A percentile compares a stretch with the other conserved stretches of the same genome.
Conservation (phyloP, 2,329 filamentous ascomycete genomes). For the Ceratocystis destructans region DNA sequence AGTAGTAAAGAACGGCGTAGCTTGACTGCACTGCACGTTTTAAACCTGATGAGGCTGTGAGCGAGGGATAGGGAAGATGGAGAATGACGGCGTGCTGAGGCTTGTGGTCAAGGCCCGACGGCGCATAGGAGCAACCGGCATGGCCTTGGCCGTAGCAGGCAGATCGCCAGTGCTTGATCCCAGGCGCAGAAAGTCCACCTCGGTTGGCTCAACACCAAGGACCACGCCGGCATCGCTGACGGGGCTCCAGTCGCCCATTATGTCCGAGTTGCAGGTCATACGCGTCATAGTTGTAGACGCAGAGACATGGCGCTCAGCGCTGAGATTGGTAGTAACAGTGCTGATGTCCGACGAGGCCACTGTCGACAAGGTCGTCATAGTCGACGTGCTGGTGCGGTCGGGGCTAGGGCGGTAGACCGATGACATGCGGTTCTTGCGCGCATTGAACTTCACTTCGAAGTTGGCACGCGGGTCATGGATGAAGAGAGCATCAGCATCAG, state of each 20-base stretch:
- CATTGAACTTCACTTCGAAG: slow-evolving; percentile 17
- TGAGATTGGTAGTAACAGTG: slow-evolving; percentile 31
- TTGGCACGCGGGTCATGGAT: slow-evolving; percentile 20
- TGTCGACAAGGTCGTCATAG: slow-evolving; percentile 31
- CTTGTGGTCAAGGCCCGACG: slow-evolving; percentile 36
- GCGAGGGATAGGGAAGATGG: slow-evolving; percentile 35
- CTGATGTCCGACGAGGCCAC: slow-evolving; percentile 17
- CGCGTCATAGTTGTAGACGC: slow-evolving; percentile 41
- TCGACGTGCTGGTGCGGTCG: slow-evolving; percentile 42
- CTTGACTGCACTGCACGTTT: neutral
- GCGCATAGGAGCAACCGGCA: slow-evolving; percentile 22
- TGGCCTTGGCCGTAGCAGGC: slow-evolving; percentile 17
- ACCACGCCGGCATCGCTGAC: slow-evolving; percentile 23
- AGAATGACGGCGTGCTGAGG: slow-evolving; percentile 31
- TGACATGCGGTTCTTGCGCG: slow-evolving; percentile 20
- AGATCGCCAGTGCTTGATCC: slow-evolving; percentile 18
- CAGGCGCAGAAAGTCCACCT: slow-evolving; percentile 14
- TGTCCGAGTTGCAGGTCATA: slow-evolving; percentile 37
- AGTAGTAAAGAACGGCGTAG: neutral
- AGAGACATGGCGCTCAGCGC: slow-evolving; percentile 38
- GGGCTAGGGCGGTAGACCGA: slow-evolving; percentile 27
- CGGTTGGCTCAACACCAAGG: slow-evolving; percentile 15
- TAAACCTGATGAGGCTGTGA: slow-evolving; percentile 5
- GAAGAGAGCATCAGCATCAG: slow-evolving; percentile 19
- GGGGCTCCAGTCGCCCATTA: slow-evolving; percentile 21